These are phyloP conservation scores for Didymella lethalis DNA, from an alignment of 2,329 filamentous ascomycete genomes.

Conservation along the genomic window DNA sequence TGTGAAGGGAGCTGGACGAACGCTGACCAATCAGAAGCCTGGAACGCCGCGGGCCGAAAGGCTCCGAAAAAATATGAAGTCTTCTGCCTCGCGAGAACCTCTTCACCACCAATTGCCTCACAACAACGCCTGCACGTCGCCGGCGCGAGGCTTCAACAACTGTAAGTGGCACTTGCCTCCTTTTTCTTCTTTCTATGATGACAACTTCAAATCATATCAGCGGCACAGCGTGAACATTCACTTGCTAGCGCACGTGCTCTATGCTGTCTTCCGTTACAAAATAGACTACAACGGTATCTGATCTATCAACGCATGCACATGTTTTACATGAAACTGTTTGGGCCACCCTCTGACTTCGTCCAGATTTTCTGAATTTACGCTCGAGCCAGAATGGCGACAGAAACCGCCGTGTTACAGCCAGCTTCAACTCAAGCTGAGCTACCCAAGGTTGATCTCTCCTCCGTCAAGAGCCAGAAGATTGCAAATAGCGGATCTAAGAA, in stretches of 20 bases:
- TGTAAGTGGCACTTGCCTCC: conserved; percentile 15
- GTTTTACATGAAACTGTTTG: background rate
- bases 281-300: conserved; percentile 29
- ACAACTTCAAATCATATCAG: conserved; percentile 26
- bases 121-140: conserved; percentile 12
- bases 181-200: conserved; percentile 19
- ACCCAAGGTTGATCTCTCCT: conserved; percentile 14
- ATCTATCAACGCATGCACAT: conserved; percentile 5
- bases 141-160: conserved; percentile 9
- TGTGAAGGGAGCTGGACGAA: too few species aligned
- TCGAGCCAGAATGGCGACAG: conserved; percentile 26
- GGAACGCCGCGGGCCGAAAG: conserved; percentile 16
- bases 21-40: conserved; percentile 10
- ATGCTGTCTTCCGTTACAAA: conserved; percentile 27
- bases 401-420: conserved; percentile 17
- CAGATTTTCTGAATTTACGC: conserved; percentile 4
- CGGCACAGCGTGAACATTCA: conserved; percentile 25
- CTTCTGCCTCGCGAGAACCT: conserved; percentile 16
- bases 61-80: conserved; percentile 11
- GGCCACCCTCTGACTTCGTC: conserved; percentile 3
- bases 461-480: conserved; percentile 24
- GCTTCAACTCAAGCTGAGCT: conserved; percentile 18
- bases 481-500: conserved; percentile 33
- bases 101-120: conserved; percentile 7
- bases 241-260: conserved; percentile 26